Percentiles rank a stretch among this genome's conserved stretches.
phyloP scores from a whole-genome alignment of 176 grass and related monocot species.

The Aegilops longissima region DNA sequence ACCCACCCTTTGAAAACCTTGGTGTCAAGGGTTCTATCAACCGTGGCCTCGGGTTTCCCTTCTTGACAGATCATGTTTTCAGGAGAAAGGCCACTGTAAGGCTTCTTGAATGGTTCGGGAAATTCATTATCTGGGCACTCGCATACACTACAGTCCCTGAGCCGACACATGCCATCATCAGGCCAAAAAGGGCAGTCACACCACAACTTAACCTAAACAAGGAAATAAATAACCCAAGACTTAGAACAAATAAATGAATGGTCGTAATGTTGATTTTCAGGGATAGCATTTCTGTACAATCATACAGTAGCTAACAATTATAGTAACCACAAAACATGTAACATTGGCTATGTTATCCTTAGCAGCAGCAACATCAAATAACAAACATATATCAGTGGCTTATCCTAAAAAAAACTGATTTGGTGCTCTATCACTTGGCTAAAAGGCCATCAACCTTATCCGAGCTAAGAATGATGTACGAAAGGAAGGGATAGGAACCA shows the following conservation, averaged over 20 bases:
- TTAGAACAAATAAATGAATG: constrained; percentile 8
- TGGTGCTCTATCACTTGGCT: neutral
- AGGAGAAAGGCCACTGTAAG: constrained; percentile 44
- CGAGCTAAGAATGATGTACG: neutral
- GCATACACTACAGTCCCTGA: constrained; percentile 88
- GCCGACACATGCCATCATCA: constrained; percentile 91
- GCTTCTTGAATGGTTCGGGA: constrained; percentile 82
- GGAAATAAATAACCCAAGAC: neutral
- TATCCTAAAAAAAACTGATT: neutral
- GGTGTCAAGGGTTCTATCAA: constrained; percentile 88
- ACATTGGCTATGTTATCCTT: neutral
- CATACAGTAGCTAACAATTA: neutral
- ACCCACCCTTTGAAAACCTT: constrained; percentile 87
- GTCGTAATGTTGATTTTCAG: neutral
- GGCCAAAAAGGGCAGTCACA: constrained; percentile 98
- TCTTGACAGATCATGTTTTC: constrained; percentile 81
- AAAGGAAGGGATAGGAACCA: neutral
- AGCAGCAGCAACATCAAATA: constrained; percentile 5
- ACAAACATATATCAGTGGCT: neutral
- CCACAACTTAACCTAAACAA: constrained; percentile 87
- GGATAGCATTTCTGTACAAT: neutral
- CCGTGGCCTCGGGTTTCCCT: constrained; percentile 80
- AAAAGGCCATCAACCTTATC: neutral
- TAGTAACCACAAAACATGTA: neutral
- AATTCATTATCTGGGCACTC: constrained; percentile 97